These are phyloP conservation scores for Erigeron canadensis DNA, from an alignment of 129 eudicot genomes.

Conservation along the genomic window DNA sequence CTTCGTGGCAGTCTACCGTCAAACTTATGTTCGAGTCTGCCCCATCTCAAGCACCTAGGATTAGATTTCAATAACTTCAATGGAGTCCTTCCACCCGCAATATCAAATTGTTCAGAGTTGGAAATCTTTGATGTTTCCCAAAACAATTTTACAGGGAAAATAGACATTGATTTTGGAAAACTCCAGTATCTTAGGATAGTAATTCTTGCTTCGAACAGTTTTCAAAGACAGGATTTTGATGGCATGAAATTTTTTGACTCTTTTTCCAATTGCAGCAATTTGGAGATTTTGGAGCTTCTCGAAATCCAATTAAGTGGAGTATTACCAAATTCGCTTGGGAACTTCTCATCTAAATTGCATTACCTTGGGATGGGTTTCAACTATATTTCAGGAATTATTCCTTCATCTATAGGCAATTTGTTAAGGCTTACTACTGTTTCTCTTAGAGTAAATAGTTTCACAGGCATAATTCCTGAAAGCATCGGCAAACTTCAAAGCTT, in stretches of 20 bases:
- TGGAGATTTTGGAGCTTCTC: not conserved
- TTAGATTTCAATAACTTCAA: conserved; percentile 12
- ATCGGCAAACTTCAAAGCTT: conserved; percentile 11
- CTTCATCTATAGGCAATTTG: conserved; percentile 17
- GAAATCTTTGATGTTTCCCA: not conserved
- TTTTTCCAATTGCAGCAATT: conserved; percentile 25
- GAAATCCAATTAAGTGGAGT: conserved; percentile 19
- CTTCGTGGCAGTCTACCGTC: conserved; percentile 29
- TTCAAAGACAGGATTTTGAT: conserved; percentile 21
- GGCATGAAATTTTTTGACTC: conserved; percentile 32
- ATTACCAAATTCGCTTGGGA: conserved; percentile 23
- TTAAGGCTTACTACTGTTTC: not conserved
- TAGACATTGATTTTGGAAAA: conserved; percentile 21
- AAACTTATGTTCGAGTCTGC: conserved; percentile 26
- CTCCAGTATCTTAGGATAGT: not conserved
- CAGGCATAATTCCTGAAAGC: conserved; percentile 18
- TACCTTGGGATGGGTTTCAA: not conserved
- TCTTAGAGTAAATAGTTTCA: not conserved
- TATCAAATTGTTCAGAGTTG: conserved; percentile 36
- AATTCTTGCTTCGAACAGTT: not conserved
- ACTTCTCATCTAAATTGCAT: conserved; percentile 14
- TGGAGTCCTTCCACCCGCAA: conserved; percentile 38
- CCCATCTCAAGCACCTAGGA: conserved; percentile 1
- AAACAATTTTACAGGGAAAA: conserved; percentile 23
- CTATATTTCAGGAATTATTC: conserved; percentile 6